Base-by-base conservation (phyloP, 129 eudicot species). In the Chrysanthemum makinoi region DNA sequence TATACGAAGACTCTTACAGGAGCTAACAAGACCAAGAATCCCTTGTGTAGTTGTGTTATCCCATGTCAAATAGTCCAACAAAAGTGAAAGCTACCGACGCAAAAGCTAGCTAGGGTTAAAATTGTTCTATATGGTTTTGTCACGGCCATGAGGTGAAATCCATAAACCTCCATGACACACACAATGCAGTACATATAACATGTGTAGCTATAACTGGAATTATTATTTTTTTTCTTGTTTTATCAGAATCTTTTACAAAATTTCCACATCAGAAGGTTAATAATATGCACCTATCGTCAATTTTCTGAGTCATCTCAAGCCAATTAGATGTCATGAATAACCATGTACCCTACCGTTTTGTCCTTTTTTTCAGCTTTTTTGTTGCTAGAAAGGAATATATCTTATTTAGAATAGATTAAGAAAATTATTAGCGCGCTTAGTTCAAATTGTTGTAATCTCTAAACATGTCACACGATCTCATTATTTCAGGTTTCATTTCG, bases 261-360 rank as follows among this genome's bases (percentile, higher is more conserved):
- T 50, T 62, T 49, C 69, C 17, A 50, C 69, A 73, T 73, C 77
- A 62, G 16, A 43, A 26, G 77, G 61, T 73, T 73, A 49, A 50
- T 73, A 50, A 62, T 73, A 18, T 50, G 46, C 10, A 62, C 62
- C 19, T 51, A 47, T 46, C 77, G 28, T 72, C 48, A 47, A 47
- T 47, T n/a, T 48, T 50, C 39, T 62, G 77, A 73, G 77, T 73
- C 77, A 73, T 51, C 62, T 73, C 39, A 28, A 62, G 33, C 77
- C 77, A 62, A 73, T 72, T 48, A 72, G 62, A 49, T 61, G 50
- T 24, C 68, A 72, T 61, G 62, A 28, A 51, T 33, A 69, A 33
- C 74, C 74, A 10, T 69, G 53, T 28, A 62, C 77, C 77, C 62
- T 73, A 62, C 70, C 33, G 49, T 20, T 73, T 73, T 73, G 77